Conservation (phyloP, 805 yeast genomes). For the Pichia cephalocereana region DNA sequence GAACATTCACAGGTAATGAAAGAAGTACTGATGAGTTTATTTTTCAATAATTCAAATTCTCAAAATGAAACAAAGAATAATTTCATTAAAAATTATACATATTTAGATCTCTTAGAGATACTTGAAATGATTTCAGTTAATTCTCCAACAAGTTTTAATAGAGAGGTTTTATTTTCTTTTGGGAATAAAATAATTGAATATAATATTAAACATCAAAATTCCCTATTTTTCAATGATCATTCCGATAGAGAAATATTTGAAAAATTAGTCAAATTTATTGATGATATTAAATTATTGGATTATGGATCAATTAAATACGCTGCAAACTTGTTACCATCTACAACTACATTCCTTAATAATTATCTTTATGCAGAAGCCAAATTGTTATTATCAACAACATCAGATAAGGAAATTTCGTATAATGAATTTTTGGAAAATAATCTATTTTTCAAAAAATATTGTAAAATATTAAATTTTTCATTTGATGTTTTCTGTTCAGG, state of each 20-base stretch:
- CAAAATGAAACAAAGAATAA: background rate
- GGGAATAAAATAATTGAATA: background rate
- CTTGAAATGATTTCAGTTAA: slow-evolving; percentile 3
- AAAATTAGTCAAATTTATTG: slow-evolving; percentile 2
- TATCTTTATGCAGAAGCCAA: background rate
- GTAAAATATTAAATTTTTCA: slow-evolving; percentile 2
- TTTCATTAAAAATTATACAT: background rate
- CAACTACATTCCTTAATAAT: background rate
- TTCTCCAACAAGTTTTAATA: slow-evolving; percentile 2
- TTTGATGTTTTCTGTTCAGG: slow-evolving; percentile 7
- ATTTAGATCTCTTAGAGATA: slow-evolving; percentile 1
- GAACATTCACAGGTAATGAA: slow-evolving; percentile 6
- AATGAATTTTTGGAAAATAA: too few species aligned
- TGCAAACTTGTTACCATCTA: background rate
- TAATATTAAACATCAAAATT: background rate
- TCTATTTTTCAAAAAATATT: background rate
- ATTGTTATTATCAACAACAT: background rate
- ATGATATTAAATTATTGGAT: slow-evolving; percentile 1
- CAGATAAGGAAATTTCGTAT: too few species aligned
- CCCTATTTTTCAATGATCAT: background rate
- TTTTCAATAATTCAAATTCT: background rate
- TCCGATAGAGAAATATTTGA: background rate
- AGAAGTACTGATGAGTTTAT: background rate
- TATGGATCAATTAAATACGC: background rate
- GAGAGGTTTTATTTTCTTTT: background rate